Evolutionary conservation across 352 stramenopile species (phyloP).

Genomic region (Pythium myriotylum): DNA sequence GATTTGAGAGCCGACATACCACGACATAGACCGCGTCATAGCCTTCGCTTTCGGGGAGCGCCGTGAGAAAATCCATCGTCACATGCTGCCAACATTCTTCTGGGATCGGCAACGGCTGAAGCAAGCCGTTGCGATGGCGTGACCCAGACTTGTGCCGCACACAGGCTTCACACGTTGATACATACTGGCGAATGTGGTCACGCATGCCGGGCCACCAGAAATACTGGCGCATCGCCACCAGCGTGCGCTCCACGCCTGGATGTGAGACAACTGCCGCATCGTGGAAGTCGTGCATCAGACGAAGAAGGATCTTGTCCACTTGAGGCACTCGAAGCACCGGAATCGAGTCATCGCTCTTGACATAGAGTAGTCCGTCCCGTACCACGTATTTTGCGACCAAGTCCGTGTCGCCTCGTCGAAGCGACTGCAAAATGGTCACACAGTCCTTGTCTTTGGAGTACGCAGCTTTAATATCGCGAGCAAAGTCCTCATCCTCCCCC

Average conservation of each 20-base stretch:
- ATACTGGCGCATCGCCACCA: conserved; percentile 13
- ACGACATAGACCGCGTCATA: conserved; percentile 26
- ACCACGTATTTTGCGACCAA: not conserved
- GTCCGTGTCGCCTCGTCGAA: not conserved
- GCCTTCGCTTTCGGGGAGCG: conserved; percentile 9
- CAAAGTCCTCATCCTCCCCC: conserved; percentile 10
- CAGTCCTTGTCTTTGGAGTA: conserved; percentile 5
- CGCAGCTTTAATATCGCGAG: not conserved
- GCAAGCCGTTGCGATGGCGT: conserved; percentile 6
- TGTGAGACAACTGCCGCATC: conserved; percentile 5
- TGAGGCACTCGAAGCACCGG: not conserved
- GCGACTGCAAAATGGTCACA: not conserved
- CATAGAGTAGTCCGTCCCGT: not conserved
- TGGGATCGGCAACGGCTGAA: conserved; percentile 18
- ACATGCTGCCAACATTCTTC: conserved; percentile 25
- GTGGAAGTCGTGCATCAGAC: no score
- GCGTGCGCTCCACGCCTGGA: conserved; percentile 11
- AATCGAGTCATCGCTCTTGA: not conserved
- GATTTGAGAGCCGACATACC: conserved; percentile 18
- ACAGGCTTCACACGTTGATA: conserved; percentile 22
- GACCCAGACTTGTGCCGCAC: conserved; percentile 19
- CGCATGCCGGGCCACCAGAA: conserved; percentile 20
- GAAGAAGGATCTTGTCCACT: not conserved
- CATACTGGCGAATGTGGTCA: conserved; percentile 18
- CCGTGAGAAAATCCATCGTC: conserved; percentile 29